A percentile compares a stretch with the other conserved stretches of the same genome.
These are phyloP conservation scores for Blakeslea trispora DNA, from an alignment of 371 early-diverging fungal genomes.

Conservation along the genomic window DNA sequence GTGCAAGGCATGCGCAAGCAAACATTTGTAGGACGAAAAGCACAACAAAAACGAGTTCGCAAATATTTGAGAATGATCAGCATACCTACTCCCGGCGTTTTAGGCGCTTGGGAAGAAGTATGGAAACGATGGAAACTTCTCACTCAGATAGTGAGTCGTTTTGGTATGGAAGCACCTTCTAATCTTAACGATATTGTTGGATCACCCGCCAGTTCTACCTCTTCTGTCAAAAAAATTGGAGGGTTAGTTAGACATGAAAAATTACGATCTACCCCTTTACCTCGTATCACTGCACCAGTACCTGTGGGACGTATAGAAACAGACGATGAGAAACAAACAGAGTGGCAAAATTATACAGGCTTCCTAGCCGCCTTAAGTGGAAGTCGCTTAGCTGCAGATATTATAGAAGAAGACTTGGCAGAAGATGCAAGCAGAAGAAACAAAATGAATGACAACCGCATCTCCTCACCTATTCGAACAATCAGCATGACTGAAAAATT, in stretches of 20 bases:
- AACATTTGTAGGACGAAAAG: conserved; percentile 64
- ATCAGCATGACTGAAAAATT: conserved; percentile 70
- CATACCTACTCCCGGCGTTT: conserved; percentile 67
- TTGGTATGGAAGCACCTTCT: conserved; percentile 21
- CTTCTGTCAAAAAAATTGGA: conserved; percentile 28
- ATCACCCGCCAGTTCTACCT: background rate
- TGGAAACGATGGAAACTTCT: conserved; percentile 74
- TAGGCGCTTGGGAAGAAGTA: conserved; percentile 84
- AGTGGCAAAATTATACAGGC: conserved; percentile 85
- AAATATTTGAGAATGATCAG: conserved; percentile 64
- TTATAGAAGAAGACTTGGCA: conserved; percentile 18
- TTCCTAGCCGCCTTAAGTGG: conserved; percentile 85
- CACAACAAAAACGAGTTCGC: conserved; percentile 76
- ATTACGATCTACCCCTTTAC: conserved; percentile 6
- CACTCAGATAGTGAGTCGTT: conserved; percentile 31
- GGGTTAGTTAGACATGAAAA: conserved; percentile 28
- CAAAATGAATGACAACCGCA: conserved; percentile 9
- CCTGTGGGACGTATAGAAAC: conserved; percentile 27
- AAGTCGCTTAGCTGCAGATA: conserved; percentile 52
- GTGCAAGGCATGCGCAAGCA: conserved; percentile 15
- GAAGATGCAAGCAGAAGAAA: conserved; percentile 19
- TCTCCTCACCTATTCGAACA: conserved; percentile 27
- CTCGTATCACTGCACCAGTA: conserved; percentile 8
- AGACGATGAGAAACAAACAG: conserved; percentile 51
- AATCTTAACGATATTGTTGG: conserved; percentile 12